Percentiles rank a stretch among this genome's conserved stretches.
Evolutionary conservation across 2,329 filamentous ascomycete genomes (phyloP).

Genomic region (Fusarium sacchari): DNA sequence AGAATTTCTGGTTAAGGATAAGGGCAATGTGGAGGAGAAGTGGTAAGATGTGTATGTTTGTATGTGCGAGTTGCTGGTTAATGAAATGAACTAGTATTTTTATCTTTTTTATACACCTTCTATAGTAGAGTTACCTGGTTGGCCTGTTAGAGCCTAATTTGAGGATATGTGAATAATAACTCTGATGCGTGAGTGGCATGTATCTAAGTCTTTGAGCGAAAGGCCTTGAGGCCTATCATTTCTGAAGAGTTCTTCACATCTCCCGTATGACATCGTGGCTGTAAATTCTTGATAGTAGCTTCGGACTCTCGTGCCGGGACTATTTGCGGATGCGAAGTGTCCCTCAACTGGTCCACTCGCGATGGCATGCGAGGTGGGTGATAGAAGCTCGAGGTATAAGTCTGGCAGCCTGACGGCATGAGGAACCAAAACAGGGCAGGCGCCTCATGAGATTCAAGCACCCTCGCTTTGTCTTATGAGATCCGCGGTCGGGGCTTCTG

Average conservation of each 20-base stretch:
- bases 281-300: not conserved
- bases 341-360: too few relatives aligned
- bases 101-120: slow-evolving; percentile 30
- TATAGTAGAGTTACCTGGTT: slow-evolving; percentile 1
- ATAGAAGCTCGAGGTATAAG: not conserved
- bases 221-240: not conserved
- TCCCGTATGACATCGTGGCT: not conserved
- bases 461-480: not conserved
- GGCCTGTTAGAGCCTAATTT: not conserved
- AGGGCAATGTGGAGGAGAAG: slow-evolving; percentile 6
- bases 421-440: not conserved
- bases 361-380: not conserved
- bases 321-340: not conserved
- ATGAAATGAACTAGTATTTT: slow-evolving; percentile 46
- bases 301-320: not conserved
- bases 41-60: slow-evolving; percentile 39
- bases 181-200: not conserved
- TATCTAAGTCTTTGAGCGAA: not conserved
- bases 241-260: not conserved
- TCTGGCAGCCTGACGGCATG: not conserved
- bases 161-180: not conserved
- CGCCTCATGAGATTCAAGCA: not conserved
- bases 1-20: slow-evolving; percentile 21
- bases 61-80: slow-evolving; percentile 43
- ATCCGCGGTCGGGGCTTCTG: not conserved